Evolutionary conservation across 257 asterid genomes (phyloP).

Genomic region (Salvia rosmarinus): DNA sequence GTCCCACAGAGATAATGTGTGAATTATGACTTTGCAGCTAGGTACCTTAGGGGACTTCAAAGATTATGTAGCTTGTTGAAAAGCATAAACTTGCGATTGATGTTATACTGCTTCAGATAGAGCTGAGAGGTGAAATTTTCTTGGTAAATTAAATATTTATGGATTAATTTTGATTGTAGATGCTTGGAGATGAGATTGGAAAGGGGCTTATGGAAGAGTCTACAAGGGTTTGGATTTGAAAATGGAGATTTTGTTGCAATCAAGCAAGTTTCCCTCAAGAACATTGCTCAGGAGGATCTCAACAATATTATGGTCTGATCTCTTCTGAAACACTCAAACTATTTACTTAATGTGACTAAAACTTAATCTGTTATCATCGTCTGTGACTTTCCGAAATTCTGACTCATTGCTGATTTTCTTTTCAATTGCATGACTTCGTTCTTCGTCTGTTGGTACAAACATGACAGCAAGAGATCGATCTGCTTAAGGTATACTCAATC

Average conservation of each 20-base stretch:
- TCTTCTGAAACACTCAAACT: conserved; percentile 8
- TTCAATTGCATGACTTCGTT: conserved; percentile 16
- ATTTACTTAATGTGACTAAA: conserved; percentile 25
- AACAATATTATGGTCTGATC: conserved; percentile 70
- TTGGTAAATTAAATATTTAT: too few relatives aligned
- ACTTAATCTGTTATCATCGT: not conserved
- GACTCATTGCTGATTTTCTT: conserved; percentile 34
- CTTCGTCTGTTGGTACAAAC: conserved; percentile 25
- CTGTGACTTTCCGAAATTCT: conserved; percentile 28
- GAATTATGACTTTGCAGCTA: too few relatives aligned
- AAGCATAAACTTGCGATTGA: too few relatives aligned
- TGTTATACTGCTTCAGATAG: too few relatives aligned
- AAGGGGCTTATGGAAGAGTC: conserved; percentile 98
- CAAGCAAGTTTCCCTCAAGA: conserved; percentile 93
- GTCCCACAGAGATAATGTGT: too few relatives aligned
- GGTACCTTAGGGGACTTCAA: too few relatives aligned
- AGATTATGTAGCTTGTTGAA: too few relatives aligned
- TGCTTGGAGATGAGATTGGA: conserved; percentile 98
- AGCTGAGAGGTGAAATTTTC: too few relatives aligned
- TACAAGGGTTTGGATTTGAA: conserved; percentile 95
- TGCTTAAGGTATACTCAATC: conserved; percentile 71
- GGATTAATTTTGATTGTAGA: conserved; percentile 44
- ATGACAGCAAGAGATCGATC: conserved; percentile 96
- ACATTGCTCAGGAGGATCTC: conserved; percentile 92
- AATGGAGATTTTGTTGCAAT: conserved; percentile 98